Evolutionary conservation across 73 alveolate genomes (phyloP), one percentile per base, ranked within the genome.

Genomic region (Paramecium primaurelia): DNA sequence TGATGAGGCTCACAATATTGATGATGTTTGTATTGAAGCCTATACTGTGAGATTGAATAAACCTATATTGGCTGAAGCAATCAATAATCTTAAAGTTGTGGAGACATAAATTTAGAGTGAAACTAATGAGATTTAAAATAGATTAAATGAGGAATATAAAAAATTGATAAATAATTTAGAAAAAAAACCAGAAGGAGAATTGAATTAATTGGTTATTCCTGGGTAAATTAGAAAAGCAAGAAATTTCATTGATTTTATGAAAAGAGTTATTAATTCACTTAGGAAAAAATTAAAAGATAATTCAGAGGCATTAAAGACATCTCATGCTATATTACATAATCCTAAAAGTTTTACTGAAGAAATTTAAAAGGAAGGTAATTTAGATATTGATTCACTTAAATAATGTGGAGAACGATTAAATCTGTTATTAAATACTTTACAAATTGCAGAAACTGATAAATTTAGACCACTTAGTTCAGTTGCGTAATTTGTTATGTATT

Each of bases 1-100:
- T 77, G 98, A 96, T 86, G 98, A 96, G 92, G 96, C 97, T 87
- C 98, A 96, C 77, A 96, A 96, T 80, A 96, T 96, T 42, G 98
- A 96, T 86, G 94, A 96, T 88, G 97, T 96, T 47, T 96, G 98
- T 60, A 94, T 96, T 9, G 98, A 96, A 92, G 96, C 96, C 58
- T 94, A 92, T 84, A 95, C 97, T 38, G 80, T 96, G 14, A 91
- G 95, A 68, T 91, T 96, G 26, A 95, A 95, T 88, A 93, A 96
- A 59, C 94, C 92, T 34, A 92, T 94, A 9, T 85, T 96, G 3
- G 95, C 93, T 44, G 69, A 86, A 14, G 98, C 98, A 22, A 49
- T 86, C 25, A 92, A 92, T 34, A 95, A 95, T 71, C 59, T 96
- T 0, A 95, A 95, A 28, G 77, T 69, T 12, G 59, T 96, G 38